Evolutionary conservation across 768 basidiomycete genomes (phyloP), one percentile per base, ranked within the genome.

Genomic region (Trametes meyenii): DNA sequence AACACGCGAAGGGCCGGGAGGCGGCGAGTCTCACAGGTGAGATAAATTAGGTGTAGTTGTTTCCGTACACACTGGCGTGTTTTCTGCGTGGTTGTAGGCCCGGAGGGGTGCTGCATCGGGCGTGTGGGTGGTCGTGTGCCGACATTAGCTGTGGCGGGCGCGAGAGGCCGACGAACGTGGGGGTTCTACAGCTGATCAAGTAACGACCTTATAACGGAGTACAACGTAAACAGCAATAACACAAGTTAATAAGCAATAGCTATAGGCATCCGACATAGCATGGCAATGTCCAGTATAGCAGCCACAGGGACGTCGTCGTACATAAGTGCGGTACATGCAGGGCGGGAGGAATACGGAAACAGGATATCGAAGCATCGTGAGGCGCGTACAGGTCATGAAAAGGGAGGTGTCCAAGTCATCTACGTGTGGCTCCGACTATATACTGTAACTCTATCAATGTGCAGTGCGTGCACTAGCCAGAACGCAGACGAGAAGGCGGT

Each of bases 261-360:
- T 58, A 44, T 58, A 49, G 29, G 29, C 29, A 33, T 33, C 29
- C 29, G 8, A 33, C 40, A 40, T 43, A 58, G 14, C n/a, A n/a
- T n/a, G n/a, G 57, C 57, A 58, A 58, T 58, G 57, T 58, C 57
- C 57, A 42, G 49, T 58, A 51, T 58, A 50, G 21, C 11, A 51
- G 40, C 42, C 36, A 58, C 57, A 50, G n/a, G n/a, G n/a, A n/a
- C n/a, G n/a, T n/a, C 50, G 21, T 52, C 23, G 21, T 29, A 50
- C 17, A n/a, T 14, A 24, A 36, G 23, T 11, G n/a, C 19, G 14
- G 19, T 14, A 24, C 51, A 23, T 11, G n/a, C 19, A 24, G 51
- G 19, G 42, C 24, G 19, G 35, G 5, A 26, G 19, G 26, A n/a
- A 24, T 29, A 43, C 26, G 17, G 33, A 23, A 5, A 36, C 12